Conservation (phyloP, 495 filamentous ascomycete genomes). For the Penicillium tannophilum region DNA sequence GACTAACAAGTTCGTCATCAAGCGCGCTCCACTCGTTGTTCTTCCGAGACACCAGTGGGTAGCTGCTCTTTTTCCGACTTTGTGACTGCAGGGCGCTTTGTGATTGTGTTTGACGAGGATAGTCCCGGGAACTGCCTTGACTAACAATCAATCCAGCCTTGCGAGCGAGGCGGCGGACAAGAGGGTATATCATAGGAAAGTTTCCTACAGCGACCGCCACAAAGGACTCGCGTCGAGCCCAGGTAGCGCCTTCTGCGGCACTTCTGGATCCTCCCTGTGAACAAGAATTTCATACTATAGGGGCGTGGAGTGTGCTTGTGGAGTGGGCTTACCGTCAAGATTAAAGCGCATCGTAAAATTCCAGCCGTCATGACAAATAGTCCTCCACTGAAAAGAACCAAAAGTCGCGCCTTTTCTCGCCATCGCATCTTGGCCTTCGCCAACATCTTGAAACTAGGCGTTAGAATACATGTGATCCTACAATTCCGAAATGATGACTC, state of each 20-base stretch:
- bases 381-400: conserved; percentile 61
- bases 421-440: conserved; percentile 53
- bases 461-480: neutral
- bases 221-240: conserved; percentile 65
- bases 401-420: conserved; percentile 53
- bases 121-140: neutral
- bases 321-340: conserved; percentile 48
- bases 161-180: conserved; percentile 42
- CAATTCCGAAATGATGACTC: conserved; percentile 1
- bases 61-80: neutral
- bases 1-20: neutral
- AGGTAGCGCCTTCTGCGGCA: conserved; percentile 57
- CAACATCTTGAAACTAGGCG: conserved; percentile 44
- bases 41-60: neutral
- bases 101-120: neutral
- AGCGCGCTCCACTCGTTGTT: neutral
- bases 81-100: neutral
- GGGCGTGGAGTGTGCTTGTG: too few species aligned
- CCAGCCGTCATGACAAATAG: conserved; percentile 60
- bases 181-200: conserved; percentile 60
- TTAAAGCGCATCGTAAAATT: conserved; percentile 58
- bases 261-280: conserved; percentile 46
- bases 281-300: too few species aligned
- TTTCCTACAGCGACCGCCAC: conserved; percentile 61
- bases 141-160: conserved; percentile 26